Base-by-base conservation (phyloP, 2,329 filamentous ascomycete species). In the Leptographium flavum region DNA sequence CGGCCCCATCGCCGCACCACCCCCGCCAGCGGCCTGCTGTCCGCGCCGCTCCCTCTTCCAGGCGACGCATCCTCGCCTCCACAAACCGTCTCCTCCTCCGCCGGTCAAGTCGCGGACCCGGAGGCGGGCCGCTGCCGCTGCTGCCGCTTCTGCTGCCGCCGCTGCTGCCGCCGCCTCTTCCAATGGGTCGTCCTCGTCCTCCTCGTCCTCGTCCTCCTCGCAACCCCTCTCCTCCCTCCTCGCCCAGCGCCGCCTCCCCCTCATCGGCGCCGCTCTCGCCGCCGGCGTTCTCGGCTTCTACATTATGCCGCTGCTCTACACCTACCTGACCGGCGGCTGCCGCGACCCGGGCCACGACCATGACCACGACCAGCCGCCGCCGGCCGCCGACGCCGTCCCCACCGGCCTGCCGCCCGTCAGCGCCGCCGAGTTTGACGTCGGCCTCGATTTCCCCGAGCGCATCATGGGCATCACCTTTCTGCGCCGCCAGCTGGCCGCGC, bases 361-460 rank as follows among this genome's bases (percentile, higher is more conserved):
- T 14, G 47, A 46, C 28, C 45, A 52, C 1, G 4, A 32, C 5
- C 39, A n/a, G n/a, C n/a, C n/a, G 27, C 27, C 27, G 5, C 27
- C 27, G 8, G 13, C 8, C 27, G 8, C 46, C 14, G 44, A 46
- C 32, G 38, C 46, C n/a, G 42, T 49, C 19, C 49, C 50, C 11
- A 43, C 51, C 4, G 65, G 22, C 64, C 66, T 45, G 58, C 52
- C 53, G 17, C 56, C 67, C 42, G 63, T 65, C 14, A 49, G 59
- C 22, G 76, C 76, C 17, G 60, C 63, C 25, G 67, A 69, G 35
- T 81, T 81, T 56, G 77, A 81, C 60, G 61, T 64, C 46, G 68
- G 69, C 48, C 71, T 81, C 32, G 67, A 79, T 55, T 61, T 67
- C 53, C 70, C 71, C 4, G 77, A 81, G 58, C 66, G 63, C 58